Conservation (phyloP, 306 rosid genomes). For the Cicer pinnatifidum region DNA sequence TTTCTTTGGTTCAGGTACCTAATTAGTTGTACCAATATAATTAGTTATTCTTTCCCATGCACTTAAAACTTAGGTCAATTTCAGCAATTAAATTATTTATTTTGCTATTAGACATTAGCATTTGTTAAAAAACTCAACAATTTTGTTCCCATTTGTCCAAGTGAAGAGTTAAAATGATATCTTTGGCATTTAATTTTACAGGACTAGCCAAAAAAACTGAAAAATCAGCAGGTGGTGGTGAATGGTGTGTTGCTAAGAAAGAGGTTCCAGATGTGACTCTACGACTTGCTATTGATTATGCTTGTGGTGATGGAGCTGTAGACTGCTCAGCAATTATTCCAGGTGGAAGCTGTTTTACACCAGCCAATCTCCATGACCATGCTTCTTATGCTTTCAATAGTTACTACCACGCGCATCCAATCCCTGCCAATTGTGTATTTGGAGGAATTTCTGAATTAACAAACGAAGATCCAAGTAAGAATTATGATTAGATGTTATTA, state of each 20-base stretch:
- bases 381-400: conserved; percentile 92
- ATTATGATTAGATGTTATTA: background rate
- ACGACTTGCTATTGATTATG: conserved; percentile 91
- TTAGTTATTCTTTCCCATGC: background rate
- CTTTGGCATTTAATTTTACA: conserved; percentile 46
- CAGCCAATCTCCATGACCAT: conserved; percentile 71
- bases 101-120: too few relatives aligned
- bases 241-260: conserved; percentile 84
- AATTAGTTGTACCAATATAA: background rate
- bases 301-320: conserved; percentile 87
- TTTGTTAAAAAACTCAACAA: too few relatives aligned
- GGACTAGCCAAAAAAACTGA: conserved; percentile 43
- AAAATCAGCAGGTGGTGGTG: conserved; percentile 62
- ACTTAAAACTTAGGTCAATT: background rate
- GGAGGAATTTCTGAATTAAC: conserved; percentile 77
- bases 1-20: conserved; percentile 69
- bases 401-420: conserved; percentile 85
- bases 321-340: conserved; percentile 76
- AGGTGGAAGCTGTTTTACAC: conserved; percentile 77
- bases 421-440: conserved; percentile 76
- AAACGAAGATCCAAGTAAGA: conserved; percentile 89
- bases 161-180: conserved; percentile 26
- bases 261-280: conserved; percentile 69
- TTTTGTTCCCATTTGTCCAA: background rate
- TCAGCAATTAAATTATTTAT: too few relatives aligned